Conservation (phyloP, 176 grass and related monocot genomes). For the Cymbopogon citratus region DNA sequence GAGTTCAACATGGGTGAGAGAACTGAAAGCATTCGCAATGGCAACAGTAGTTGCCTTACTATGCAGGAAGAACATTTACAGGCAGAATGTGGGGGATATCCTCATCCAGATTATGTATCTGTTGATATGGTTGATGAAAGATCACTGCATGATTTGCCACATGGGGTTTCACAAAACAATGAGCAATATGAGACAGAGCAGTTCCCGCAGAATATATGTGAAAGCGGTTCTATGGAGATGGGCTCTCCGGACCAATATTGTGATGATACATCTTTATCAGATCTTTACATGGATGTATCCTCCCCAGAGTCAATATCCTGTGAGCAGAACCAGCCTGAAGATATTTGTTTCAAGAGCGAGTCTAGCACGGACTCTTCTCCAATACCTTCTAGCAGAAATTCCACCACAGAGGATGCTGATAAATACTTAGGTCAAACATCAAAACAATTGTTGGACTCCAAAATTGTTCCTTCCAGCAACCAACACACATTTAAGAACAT, state of each 20-base stretch:
- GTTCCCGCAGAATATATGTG: conserved; percentile 34
- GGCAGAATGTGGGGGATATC: conserved; percentile 18
- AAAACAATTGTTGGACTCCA: conserved; percentile 47
- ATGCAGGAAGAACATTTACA: conserved; percentile 33
- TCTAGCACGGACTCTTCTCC: conserved; percentile 98
- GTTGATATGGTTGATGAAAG: conserved; percentile 28
- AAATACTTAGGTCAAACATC: conserved; percentile 37
- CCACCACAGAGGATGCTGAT: conserved; percentile 51
- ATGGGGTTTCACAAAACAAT: conserved; percentile 24
- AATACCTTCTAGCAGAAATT: conserved; percentile 78
- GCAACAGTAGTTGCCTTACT: conserved; percentile 41
- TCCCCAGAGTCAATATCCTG: conserved; percentile 27
- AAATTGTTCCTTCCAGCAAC: conserved; percentile 21
- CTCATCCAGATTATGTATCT: conserved; percentile 23
- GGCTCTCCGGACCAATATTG: conserved; percentile 37
- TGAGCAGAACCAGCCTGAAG: conserved; percentile 50
- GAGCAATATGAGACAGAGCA: conserved; percentile 40
- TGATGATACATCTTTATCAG: conserved; percentile 55
- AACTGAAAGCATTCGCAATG: conserved; percentile 43
- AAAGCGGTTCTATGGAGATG: conserved; percentile 45
- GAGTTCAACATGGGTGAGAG: conserved; percentile 33
- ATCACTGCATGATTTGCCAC: conserved; percentile 29
- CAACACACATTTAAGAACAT: conserved; percentile 30
- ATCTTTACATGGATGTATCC: conserved; percentile 40
- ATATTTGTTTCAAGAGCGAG: conserved; percentile 55